A percentile compares a stretch with the other conserved stretches of the same genome.
Evolutionary conservation across 139 green algal species (phyloP).

Genomic region (Volvox africanus): DNA sequence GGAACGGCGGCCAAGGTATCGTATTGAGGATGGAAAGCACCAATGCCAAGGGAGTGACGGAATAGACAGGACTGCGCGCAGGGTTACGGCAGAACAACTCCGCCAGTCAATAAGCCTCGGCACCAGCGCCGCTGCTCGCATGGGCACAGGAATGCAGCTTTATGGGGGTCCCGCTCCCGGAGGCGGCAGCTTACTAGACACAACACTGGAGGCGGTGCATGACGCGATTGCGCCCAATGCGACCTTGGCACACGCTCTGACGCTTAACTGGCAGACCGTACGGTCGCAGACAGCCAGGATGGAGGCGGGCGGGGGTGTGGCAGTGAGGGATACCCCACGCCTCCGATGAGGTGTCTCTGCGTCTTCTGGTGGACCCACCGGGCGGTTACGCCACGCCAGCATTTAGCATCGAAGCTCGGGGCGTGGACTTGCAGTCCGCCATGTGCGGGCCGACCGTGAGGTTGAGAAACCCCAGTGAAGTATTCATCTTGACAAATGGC

Average conservation of each 20-base stretch:
- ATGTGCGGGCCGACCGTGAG: too few relatives aligned
- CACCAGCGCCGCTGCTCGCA: not conserved
- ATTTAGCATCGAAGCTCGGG: too few relatives aligned
- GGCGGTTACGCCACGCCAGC: too few relatives aligned
- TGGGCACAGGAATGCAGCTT: not conserved
- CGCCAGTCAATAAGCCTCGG: not conserved
- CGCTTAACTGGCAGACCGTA: conserved; percentile 17
- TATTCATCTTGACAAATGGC: too few relatives aligned
- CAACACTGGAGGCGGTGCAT: conserved; percentile 20
- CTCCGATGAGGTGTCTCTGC: too few relatives aligned
- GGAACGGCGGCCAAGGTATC: not conserved
- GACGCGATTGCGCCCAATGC: conserved; percentile 13
- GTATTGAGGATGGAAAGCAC: too few relatives aligned
- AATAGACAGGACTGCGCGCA: too few relatives aligned
- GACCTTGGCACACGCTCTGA: conserved; percentile 17
- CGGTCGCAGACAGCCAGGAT: not conserved
- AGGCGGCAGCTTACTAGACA: not conserved
- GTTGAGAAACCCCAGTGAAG: too few relatives aligned
- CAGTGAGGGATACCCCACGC: not conserved
- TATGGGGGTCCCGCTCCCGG: not conserved
- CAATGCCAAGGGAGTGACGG: too few relatives aligned
- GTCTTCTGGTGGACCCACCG: too few relatives aligned
- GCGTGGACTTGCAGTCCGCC: too few relatives aligned
- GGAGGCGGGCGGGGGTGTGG: not conserved
- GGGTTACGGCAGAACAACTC: not conserved